Percentiles rank a stretch among this genome's conserved stretches.
Evolutionary conservation across 768 basidiomycete species (phyloP).

Genomic region (Suillus fuscotomentosus): DNA sequence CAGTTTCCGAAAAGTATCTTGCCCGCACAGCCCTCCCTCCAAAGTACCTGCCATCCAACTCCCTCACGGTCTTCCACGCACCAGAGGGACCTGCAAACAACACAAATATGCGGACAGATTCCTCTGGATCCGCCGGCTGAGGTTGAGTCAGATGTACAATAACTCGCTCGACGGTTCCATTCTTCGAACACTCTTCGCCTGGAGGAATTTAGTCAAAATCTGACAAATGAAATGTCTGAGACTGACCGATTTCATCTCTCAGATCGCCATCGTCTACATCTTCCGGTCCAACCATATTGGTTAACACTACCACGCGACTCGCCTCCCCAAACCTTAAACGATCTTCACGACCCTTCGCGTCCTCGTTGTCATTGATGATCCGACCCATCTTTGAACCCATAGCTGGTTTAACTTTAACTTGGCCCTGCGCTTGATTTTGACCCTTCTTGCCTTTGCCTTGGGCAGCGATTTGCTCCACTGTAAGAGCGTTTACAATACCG

Average conservation of each 20-base stretch:
- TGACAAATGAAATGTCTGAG: background rate
- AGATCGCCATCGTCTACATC: conserved; percentile 85
- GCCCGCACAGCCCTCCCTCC: conserved; percentile 83
- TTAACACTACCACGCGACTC: conserved; percentile 85
- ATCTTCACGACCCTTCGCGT: conserved; percentile 75
- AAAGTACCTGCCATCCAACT: conserved; percentile 91
- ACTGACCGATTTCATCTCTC: conserved; percentile 82
- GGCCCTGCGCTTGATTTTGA: conserved; percentile 33
- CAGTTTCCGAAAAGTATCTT: conserved; percentile 70
- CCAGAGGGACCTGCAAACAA: conserved; percentile 88
- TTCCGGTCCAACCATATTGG: conserved; percentile 84
- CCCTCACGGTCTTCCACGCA: conserved; percentile 94
- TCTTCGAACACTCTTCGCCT: conserved; percentile 92
- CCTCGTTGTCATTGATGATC: conserved; percentile 90
- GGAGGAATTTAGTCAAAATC: conserved; percentile 1
- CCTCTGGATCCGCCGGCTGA: conserved; percentile 59
- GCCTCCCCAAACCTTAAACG: conserved; percentile 82
- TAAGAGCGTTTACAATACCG: conserved; percentile 87
- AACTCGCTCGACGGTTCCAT: conserved; percentile 90
- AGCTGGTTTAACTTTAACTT: conserved; percentile 36
- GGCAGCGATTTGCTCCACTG: conserved; percentile 64
- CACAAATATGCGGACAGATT: conserved; percentile 90
- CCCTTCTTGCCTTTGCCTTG: conserved; percentile 36
- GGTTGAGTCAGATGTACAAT: conserved; percentile 78
- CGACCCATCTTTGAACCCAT: conserved; percentile 75